Evolutionary conservation across 2,329 filamentous ascomycete genomes (phyloP).

Genomic region (Epichloe glyceriae): DNA sequence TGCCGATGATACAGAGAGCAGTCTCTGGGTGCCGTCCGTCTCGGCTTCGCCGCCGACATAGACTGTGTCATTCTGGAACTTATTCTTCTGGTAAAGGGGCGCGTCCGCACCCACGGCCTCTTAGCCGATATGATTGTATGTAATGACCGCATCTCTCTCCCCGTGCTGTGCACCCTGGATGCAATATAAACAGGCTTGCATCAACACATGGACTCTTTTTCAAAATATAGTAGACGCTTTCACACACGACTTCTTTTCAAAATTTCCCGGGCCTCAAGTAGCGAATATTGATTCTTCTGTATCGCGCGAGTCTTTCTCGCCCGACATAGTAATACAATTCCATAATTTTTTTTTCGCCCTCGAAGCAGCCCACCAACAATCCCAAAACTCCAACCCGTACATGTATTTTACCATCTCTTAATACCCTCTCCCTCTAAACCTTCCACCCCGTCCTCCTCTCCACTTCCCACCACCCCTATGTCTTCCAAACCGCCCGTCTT

Average conservation of each 20-base stretch:
- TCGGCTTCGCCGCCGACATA: constrained; percentile 9
- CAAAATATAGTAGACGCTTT: background rate
- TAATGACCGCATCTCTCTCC: background rate
- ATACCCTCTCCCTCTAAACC: constrained; percentile 17
- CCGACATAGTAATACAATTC: background rate
- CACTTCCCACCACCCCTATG: constrained; percentile 25
- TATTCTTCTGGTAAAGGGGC: background rate
- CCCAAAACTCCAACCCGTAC: background rate
- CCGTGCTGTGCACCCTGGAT: background rate
- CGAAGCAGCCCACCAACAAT: background rate
- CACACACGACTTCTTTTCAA: background rate
- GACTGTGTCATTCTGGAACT: background rate
- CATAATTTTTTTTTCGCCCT: too few species aligned
- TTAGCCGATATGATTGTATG: background rate
- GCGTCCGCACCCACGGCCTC: background rate
- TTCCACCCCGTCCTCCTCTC: constrained; percentile 21
- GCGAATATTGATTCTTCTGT: background rate
- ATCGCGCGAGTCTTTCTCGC: background rate
- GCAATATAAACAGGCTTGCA: background rate
- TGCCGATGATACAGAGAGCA: constrained; percentile 27
- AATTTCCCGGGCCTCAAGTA: background rate
- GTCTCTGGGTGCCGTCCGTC: constrained; percentile 30
- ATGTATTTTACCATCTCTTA: background rate
- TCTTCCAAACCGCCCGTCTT: constrained; percentile 20
- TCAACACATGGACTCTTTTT: background rate